phyloP scores from a whole-genome alignment of 2,329 filamentous ascomycete species.

The Ampelomyces quisqualis region DNA sequence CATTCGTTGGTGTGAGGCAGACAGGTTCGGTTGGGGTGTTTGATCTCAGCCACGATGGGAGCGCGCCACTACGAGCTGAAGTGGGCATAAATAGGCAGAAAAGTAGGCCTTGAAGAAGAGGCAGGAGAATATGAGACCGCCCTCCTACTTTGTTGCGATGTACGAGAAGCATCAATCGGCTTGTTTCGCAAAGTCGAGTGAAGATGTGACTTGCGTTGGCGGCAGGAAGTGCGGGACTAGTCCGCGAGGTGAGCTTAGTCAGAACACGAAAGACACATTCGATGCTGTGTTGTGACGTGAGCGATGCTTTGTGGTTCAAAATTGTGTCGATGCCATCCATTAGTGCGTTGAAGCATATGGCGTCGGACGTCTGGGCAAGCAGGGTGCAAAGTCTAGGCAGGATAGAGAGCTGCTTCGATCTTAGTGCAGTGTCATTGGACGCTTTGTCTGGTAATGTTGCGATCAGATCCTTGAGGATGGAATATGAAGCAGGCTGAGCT shows the following conservation, averaged over 20 bases:
- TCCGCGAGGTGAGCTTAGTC: slow-evolving; percentile 37
- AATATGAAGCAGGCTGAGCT: slow-evolving; percentile 19
- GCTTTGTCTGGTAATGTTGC: slow-evolving; percentile 31
- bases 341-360: slow-evolving; percentile 53
- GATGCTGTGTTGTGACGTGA: slow-evolving; percentile 48
- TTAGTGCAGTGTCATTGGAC: slow-evolving; percentile 23
- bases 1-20: slow-evolving; percentile 47
- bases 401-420: slow-evolving; percentile 30
- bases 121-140: slow-evolving; percentile 60
- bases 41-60: slow-evolving; percentile 38
- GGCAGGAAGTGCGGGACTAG: slow-evolving; percentile 29
- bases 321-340: slow-evolving; percentile 54
- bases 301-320: slow-evolving; percentile 36
- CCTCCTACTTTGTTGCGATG: slow-evolving; percentile 60
- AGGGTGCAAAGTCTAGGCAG: slow-evolving; percentile 28
- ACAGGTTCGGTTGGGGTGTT: slow-evolving; percentile 8
- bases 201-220: slow-evolving; percentile 49
- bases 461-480: slow-evolving; percentile 30
- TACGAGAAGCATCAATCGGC: slow-evolving; percentile 56
- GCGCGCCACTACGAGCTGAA: slow-evolving; percentile 25
- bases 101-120: slow-evolving; percentile 57
- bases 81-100: slow-evolving; percentile 57
- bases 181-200: slow-evolving; percentile 56
- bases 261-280: slow-evolving; percentile 46
- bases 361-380: slow-evolving; percentile 54